Evolutionary conservation across 139 green algal species (phyloP).

Genomic region (Picochlorum sp.): DNA sequence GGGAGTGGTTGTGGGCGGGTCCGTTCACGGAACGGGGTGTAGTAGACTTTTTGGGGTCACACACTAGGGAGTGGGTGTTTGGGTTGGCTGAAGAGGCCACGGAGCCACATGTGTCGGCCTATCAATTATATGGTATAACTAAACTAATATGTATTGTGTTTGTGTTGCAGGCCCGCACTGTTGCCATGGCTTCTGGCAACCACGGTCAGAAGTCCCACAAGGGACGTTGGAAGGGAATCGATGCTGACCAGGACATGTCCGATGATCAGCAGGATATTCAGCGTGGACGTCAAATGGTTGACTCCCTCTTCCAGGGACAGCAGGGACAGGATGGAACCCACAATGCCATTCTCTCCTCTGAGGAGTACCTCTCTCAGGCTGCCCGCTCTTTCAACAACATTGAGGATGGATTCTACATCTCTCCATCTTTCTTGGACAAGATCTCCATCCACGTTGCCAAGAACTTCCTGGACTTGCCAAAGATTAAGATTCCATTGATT

Average conservation of each 20-base stretch:
- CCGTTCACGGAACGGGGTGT: no score
- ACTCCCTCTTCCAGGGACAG: slow-evolving; percentile 86
- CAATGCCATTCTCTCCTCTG: slow-evolving; percentile 78
- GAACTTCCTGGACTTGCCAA: slow-evolving; percentile 92
- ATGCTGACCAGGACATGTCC: slow-evolving; percentile 74
- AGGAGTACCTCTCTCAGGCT: slow-evolving; percentile 81
- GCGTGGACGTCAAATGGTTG: slow-evolving; percentile 85
- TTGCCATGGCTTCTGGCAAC: slow-evolving; percentile 5
- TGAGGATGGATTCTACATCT: slow-evolving; percentile 97
- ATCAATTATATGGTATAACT: no score
- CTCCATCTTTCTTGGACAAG: slow-evolving; percentile 96
- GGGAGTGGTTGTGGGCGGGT: no score
- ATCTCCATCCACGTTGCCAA: slow-evolving; percentile 90
- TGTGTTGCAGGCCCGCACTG: slow-evolving; percentile 9
- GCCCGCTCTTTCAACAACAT: slow-evolving; percentile 77
- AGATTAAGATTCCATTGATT: slow-evolving; percentile 92
- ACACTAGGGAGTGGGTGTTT: no score
- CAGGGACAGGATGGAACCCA: slow-evolving; percentile 66
- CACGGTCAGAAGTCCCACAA: slow-evolving; percentile 30
- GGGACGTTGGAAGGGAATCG: slow-evolving; percentile 79
- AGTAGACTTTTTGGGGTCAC: no score
- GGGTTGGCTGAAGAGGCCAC: no score
- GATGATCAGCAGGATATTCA: slow-evolving; percentile 98
- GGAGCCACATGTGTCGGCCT: no score
- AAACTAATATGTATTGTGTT: no score